Evolutionary conservation across 2,329 filamentous ascomycete genomes (phyloP).

Genomic region (Fusarium domesticum): DNA sequence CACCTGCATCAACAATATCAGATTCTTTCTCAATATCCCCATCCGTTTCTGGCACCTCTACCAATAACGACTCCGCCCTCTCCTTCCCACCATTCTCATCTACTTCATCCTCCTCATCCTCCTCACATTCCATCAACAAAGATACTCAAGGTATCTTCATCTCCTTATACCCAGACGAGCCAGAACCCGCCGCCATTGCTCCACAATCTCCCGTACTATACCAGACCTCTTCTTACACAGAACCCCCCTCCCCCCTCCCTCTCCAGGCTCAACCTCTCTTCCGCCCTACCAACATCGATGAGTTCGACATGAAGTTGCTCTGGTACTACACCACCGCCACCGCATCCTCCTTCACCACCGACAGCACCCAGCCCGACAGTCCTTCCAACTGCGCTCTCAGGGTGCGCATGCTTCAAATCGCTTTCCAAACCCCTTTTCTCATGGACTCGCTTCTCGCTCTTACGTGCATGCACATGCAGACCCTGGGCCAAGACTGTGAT

Average conservation of each 20-base stretch:
- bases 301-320: constrained; percentile 51
- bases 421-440: constrained; percentile 52
- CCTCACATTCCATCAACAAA: not conserved
- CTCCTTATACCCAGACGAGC: too few species aligned
- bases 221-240: too few species aligned
- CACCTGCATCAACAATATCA: constrained; percentile 9
- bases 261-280: constrained; percentile 29
- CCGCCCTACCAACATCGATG: constrained; percentile 34
- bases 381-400: constrained; percentile 44
- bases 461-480: constrained; percentile 48
- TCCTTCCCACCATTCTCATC: not conserved
- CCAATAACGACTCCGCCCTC: not conserved
- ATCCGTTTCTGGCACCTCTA: too few species aligned
- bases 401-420: constrained; percentile 46
- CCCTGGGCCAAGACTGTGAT: constrained; percentile 39
- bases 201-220: too few species aligned
- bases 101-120: not conserved
- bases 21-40: constrained; percentile 9
- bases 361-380: constrained; percentile 32
- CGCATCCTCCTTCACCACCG: constrained; percentile 45
- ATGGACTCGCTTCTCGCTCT: constrained; percentile 54
- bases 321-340: constrained; percentile 54
- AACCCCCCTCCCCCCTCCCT: constrained; percentile 12
- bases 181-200: too few species aligned
- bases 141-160: not conserved